phyloP scores from a whole-genome alignment of 164 flowering plant species.

The Nymphaea colorata region DNA sequence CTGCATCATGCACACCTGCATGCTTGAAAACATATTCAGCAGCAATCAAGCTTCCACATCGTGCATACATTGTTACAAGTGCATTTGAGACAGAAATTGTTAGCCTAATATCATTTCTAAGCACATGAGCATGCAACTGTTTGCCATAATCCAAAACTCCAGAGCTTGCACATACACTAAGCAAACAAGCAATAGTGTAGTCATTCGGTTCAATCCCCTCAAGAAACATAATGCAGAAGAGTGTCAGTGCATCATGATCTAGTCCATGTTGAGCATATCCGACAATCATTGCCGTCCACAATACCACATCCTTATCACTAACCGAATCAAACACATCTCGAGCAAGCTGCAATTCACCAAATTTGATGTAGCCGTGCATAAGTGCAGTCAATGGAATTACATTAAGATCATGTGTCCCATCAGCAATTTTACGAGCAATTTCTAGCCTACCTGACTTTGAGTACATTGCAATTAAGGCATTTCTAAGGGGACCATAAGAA shows the following conservation, averaged over 20 bases:
- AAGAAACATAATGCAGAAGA: slow-evolving; percentile 51
- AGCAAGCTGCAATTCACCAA: slow-evolving; percentile 61
- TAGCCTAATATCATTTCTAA: slow-evolving; percentile 37
- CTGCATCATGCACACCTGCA: slow-evolving; percentile 33
- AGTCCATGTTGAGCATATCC: slow-evolving; percentile 69
- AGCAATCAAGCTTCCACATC: slow-evolving; percentile 44
- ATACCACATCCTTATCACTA: slow-evolving; percentile 56
- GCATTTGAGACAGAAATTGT: slow-evolving; percentile 70
- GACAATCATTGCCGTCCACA: slow-evolving; percentile 96
- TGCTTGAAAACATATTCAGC: slow-evolving; percentile 44
- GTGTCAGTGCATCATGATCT: slow-evolving; percentile 43
- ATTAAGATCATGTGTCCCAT: slow-evolving; percentile 26
- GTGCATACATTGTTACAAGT: slow-evolving; percentile 69
- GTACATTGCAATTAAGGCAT: slow-evolving; percentile 80
- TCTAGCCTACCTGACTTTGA: slow-evolving; percentile 58
- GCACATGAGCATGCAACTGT: slow-evolving; percentile 54
- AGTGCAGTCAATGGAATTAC: slow-evolving; percentile 60
- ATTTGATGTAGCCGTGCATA: slow-evolving; percentile 70
- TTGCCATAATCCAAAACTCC: slow-evolving; percentile 64
- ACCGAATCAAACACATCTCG: slow-evolving; percentile 54
- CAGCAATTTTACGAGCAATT: slow-evolving; percentile 38
- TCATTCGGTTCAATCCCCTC: slow-evolving; percentile 70
- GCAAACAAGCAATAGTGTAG: slow-evolving; percentile 59
- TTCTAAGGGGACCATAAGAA: slow-evolving; percentile 36
- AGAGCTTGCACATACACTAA: slow-evolving; percentile 58